Conservation (phyloP, 2,329 filamentous ascomycete species). For the Rutstroemia sydowiana region DNA sequence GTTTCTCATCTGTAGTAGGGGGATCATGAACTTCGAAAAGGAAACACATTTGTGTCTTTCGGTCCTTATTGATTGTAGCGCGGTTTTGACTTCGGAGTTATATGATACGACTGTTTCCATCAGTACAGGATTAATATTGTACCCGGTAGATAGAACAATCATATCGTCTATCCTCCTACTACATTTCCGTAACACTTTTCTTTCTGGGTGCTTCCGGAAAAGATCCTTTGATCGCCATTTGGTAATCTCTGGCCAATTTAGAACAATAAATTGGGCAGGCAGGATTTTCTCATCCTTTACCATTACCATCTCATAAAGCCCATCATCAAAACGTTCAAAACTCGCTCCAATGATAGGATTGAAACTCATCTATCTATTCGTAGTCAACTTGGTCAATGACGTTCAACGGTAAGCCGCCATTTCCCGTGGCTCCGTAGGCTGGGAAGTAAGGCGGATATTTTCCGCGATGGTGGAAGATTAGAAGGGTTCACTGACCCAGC, state of each 20-base stretch:
- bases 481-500: neutral
- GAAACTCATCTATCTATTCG: neutral
- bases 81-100: neutral
- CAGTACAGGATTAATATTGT: neutral
- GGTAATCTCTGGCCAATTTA: neutral
- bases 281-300: neutral
- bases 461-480: neutral
- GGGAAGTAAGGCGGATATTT: neutral
- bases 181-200: slow-evolving; percentile 5
- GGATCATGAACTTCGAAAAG: neutral
- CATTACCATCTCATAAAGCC: neutral
- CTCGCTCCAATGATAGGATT: neutral
- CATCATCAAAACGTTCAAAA: neutral
- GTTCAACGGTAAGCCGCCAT: neutral
- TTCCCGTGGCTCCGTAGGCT: neutral
- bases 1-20: neutral
- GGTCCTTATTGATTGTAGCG: neutral
- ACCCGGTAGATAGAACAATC: neutral
- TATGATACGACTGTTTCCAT: neutral
- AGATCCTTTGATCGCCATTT: neutral
- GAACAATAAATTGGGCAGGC: neutral
- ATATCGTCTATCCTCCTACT: slow-evolving; percentile 7
- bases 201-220: slow-evolving; percentile 4
- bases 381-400: neutral
- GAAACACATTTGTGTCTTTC: neutral